Conservation (phyloP, 208 protist species). For the Vickermania ingenoplastis region DNA sequence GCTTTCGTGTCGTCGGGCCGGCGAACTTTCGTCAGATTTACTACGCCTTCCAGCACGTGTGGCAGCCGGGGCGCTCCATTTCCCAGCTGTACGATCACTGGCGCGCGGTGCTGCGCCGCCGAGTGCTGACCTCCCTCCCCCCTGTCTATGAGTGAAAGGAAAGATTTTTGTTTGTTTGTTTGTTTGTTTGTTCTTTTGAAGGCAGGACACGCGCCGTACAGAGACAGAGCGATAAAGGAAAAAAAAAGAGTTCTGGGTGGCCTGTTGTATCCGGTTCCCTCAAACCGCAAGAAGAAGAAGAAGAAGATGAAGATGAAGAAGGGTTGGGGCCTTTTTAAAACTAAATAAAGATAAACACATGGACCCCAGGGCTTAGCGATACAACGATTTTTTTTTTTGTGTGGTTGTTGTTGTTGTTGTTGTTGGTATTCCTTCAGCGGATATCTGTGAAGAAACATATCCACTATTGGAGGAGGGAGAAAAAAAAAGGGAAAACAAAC, state of each 20-base stretch:
- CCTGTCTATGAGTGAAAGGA: not conserved
- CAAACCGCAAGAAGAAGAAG: too few relatives aligned
- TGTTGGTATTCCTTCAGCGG: too few relatives aligned
- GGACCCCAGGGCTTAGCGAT: too few relatives aligned
- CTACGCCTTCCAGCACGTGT: conserved; percentile 41
- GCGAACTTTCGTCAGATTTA: conserved; percentile 57
- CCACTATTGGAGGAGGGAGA: too few relatives aligned
- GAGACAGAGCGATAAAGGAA: not conserved
- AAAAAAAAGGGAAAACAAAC: too few relatives aligned
- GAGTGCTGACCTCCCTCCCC: conserved; percentile 11
- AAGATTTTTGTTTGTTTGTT: not conserved
- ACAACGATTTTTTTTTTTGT: too few relatives aligned
- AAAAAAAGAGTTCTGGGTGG: not conserved
- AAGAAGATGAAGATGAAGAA: too few relatives aligned
- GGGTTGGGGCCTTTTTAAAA: too few relatives aligned
- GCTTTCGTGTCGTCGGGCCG: conserved; percentile 25
- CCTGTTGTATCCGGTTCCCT: not conserved
- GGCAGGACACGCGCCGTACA: not conserved
- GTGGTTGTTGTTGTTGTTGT: too few relatives aligned
- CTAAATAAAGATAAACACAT: too few relatives aligned
- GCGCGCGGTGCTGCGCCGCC: conserved; percentile 48
- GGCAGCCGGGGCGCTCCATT: conserved; percentile 45
- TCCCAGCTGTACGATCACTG: conserved; percentile 77
- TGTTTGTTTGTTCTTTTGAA: conserved; percentile 5
- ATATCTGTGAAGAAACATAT: too few relatives aligned